Percentiles rank a stretch among this genome's conserved stretches.
These are phyloP conservation scores for Curvularia eragrostidis DNA, from an alignment of 2,329 filamentous ascomycete species.

Conservation along the genomic window DNA sequence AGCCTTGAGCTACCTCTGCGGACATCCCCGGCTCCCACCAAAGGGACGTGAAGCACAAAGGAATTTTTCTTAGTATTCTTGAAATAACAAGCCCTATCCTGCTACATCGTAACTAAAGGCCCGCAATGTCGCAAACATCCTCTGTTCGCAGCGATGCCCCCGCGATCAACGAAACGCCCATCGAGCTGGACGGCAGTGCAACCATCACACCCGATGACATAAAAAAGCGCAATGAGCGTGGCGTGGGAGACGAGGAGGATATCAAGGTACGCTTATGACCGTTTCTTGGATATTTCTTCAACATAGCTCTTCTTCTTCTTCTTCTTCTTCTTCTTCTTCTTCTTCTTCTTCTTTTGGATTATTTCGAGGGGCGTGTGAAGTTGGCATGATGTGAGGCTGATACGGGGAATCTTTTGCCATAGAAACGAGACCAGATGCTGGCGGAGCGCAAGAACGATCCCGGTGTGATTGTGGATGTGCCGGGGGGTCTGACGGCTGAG, in stretches of 20 bases:
- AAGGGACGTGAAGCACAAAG: not conserved
- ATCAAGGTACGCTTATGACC: no score
- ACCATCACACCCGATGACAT: slow-evolving; percentile 33
- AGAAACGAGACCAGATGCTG: slow-evolving; percentile 51
- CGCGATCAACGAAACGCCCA: slow-evolving; percentile 53
- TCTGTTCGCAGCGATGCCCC: slow-evolving; percentile 50
- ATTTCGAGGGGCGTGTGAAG: not conserved
- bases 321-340: no score
- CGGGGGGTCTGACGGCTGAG: slow-evolving; percentile 52
- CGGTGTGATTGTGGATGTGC: slow-evolving; percentile 56
- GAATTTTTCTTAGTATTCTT: not conserved
- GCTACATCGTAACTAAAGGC: slow-evolving; percentile 6
- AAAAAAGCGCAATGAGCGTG: slow-evolving; percentile 25
- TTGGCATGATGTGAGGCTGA: no score
- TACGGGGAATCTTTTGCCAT: no score
- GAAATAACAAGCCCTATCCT: no score
- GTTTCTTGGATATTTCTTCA: no score
- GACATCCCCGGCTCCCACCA: not conserved
- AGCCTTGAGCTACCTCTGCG: not conserved
- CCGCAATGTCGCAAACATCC: slow-evolving; percentile 35
- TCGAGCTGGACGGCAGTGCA: slow-evolving; percentile 52
- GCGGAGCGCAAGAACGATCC: slow-evolving; percentile 50
- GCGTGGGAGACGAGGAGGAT: not conserved
- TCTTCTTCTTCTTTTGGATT: slow-evolving; percentile 8
- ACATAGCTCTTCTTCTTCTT: no score